Conservation (phyloP, 768 basidiomycete genomes). For the Xerocomus potaroensis region DNA sequence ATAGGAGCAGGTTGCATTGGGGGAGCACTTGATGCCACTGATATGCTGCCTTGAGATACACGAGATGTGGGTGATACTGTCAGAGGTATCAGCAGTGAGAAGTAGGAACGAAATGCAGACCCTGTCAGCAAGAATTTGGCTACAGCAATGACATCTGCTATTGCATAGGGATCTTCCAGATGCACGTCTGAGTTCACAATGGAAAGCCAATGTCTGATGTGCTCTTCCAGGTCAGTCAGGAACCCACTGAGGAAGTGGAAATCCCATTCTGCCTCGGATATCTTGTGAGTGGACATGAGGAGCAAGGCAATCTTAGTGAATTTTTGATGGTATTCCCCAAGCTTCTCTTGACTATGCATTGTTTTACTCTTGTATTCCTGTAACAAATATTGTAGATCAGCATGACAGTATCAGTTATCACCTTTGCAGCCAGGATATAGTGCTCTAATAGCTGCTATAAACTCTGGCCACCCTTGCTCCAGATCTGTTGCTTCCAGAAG, state of each 20-base stretch:
- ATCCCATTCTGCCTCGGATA: neutral
- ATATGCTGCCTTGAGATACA: too few relatives aligned
- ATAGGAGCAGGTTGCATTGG: too few relatives aligned
- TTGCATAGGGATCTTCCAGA: neutral
- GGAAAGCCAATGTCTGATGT: too few relatives aligned
- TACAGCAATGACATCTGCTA: neutral
- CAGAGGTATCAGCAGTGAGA: too few relatives aligned
- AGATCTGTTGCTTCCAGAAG: neutral
- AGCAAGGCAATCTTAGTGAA: neutral
- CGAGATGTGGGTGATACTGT: too few relatives aligned
- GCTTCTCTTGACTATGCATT: neutral
- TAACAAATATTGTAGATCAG: neutral
- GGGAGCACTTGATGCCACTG: too few relatives aligned
- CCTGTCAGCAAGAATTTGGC: neutral
- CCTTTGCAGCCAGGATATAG: neutral
- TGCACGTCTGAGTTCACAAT: neutral
- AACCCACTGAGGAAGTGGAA: neutral
- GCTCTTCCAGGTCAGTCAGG: too few relatives aligned
- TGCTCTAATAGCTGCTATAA: neutral
- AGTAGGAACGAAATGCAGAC: neutral
- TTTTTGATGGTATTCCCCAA: neutral
- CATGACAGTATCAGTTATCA: neutral
- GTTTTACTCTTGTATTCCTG: neutral
- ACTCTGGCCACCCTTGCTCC: neutral
- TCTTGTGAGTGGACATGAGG: neutral